A percentile compares a stretch with the other conserved stretches of the same genome.
These are phyloP conservation scores for Nyctanthes arbortristis DNA, from an alignment of 257 asterid species.

Conservation along the genomic window DNA sequence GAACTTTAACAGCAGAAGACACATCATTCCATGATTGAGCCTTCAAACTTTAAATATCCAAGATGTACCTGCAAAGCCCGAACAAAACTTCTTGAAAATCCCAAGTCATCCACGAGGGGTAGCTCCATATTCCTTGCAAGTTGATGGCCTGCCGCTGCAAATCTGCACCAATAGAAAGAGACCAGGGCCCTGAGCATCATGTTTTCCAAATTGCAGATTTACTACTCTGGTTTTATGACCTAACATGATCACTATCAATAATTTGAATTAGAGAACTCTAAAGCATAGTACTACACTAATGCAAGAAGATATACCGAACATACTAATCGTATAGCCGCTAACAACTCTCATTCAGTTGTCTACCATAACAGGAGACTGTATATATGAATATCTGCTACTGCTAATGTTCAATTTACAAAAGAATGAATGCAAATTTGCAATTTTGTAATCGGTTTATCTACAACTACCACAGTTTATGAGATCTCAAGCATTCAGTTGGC, in stretches of 20 bases:
- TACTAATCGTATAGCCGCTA: not conserved
- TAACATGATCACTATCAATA: not conserved
- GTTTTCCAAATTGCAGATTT: not conserved
- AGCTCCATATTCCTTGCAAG: conserved; percentile 39
- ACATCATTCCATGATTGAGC: not conserved
- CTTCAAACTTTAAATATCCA: not conserved
- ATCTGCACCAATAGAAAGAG: conserved; percentile 32
- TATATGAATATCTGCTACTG: not conserved
- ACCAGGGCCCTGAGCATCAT: not conserved
- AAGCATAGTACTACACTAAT: not conserved
- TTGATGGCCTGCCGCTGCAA: conserved; percentile 32
- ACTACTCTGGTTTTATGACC: not conserved
- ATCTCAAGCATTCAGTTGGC: not conserved
- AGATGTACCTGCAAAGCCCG: conserved; percentile 67
- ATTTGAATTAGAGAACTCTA: not conserved
- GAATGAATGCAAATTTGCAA: not conserved
- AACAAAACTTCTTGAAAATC: conserved; percentile 57
- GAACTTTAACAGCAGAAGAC: conserved; percentile 2
- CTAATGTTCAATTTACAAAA: not conserved
- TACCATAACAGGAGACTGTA: not conserved
- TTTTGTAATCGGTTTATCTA: not conserved
- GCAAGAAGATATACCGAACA: not conserved
- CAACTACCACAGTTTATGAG: not conserved
- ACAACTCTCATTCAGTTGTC: not conserved
- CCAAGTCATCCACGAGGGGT: conserved; percentile 61